These are phyloP conservation scores for Colletotrichum brevisporum DNA, from an alignment of 2,329 filamentous ascomycete genomes.

Conservation along the genomic window DNA sequence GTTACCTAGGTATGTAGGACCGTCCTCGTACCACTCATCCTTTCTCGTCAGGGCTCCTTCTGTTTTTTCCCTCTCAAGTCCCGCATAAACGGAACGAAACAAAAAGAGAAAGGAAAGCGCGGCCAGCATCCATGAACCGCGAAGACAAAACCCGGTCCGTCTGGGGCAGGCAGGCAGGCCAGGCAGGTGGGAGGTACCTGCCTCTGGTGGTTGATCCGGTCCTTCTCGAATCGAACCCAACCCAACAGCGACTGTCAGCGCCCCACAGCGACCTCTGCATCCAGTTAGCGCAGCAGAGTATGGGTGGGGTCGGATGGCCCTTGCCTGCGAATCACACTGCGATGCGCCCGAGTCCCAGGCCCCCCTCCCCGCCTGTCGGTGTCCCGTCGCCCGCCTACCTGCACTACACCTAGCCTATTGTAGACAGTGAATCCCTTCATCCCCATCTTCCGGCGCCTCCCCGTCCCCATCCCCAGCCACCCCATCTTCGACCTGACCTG, in stretches of 20 bases:
- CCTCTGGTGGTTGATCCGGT: conserved; percentile 11
- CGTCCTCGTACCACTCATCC: too few species aligned
- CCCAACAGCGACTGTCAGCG: neutral
- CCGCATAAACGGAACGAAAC: too few species aligned
- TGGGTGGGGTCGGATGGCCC: too few species aligned
- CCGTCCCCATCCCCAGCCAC: conserved; percentile 28
- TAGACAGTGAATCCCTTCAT: neutral
- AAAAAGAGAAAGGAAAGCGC: conserved; percentile 10
- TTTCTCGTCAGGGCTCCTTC: too few species aligned
- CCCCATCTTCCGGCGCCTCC: conserved; percentile 30
- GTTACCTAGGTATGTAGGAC: too few species aligned
- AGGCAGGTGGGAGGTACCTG: too few species aligned
- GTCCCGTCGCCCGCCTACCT: conserved; percentile 4
- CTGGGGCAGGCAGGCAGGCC: too few species aligned
- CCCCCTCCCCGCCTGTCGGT: conserved; percentile 2
- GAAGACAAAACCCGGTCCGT: too few species aligned
- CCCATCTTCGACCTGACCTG: conserved; percentile 23
- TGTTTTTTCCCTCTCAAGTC: too few species aligned
- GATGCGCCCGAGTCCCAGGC: conserved; percentile 11
- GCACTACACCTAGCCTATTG: too few species aligned
- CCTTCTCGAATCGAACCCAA: conserved; percentile 28
- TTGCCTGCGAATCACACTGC: conserved; percentile 27
- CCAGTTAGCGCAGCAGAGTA: conserved; percentile 18
- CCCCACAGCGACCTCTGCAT: conserved; percentile 13
- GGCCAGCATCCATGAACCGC: too few species aligned